Conservation (phyloP, 2,329 filamentous ascomycete genomes). For the Cercospora sp. region DNA sequence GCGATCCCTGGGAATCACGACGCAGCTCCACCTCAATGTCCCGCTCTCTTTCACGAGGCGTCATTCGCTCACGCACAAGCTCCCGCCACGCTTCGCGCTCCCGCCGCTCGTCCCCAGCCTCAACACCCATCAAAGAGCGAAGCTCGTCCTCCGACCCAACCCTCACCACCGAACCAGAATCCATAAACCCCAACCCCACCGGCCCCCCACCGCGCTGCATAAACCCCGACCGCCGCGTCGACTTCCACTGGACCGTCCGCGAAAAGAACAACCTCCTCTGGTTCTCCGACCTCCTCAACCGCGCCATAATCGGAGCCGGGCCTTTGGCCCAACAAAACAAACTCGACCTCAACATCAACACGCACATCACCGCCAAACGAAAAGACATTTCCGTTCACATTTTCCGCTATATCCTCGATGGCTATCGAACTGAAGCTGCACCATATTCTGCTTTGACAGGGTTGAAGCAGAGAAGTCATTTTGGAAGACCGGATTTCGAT, state of each 20-base stretch:
- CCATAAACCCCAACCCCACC: background rate
- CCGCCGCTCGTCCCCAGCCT: slow-evolving; percentile 1
- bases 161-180: background rate
- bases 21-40: slow-evolving; percentile 7
- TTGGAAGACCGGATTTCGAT: slow-evolving; percentile 57
- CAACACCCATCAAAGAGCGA: slow-evolving; percentile 1
- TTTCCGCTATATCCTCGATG: slow-evolving; percentile 58
- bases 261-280: slow-evolving; percentile 58
- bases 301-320: slow-evolving; percentile 40
- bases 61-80: background rate
- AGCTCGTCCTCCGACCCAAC: no score
- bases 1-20: slow-evolving; percentile 29
- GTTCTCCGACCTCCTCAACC: slow-evolving; percentile 59
- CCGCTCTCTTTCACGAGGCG: background rate
- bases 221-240: slow-evolving; percentile 40
- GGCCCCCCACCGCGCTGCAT: slow-evolving; percentile 8
- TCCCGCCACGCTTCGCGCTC: slow-evolving; percentile 8
- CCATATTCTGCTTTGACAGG: slow-evolving; percentile 57
- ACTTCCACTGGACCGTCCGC: slow-evolving; percentile 63
- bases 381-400: slow-evolving; percentile 56
- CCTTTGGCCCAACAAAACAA: slow-evolving; percentile 37
- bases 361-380: slow-evolving; percentile 58
- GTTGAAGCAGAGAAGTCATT: slow-evolving; percentile 55
- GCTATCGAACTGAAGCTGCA: slow-evolving; percentile 54
- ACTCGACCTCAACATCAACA: slow-evolving; percentile 57